Percentiles rank a stretch among this genome's conserved stretches.
These are phyloP conservation scores for Colletotrichum sp. DNA, from an alignment of 2,329 filamentous ascomycete genomes.

Conservation along the genomic window DNA sequence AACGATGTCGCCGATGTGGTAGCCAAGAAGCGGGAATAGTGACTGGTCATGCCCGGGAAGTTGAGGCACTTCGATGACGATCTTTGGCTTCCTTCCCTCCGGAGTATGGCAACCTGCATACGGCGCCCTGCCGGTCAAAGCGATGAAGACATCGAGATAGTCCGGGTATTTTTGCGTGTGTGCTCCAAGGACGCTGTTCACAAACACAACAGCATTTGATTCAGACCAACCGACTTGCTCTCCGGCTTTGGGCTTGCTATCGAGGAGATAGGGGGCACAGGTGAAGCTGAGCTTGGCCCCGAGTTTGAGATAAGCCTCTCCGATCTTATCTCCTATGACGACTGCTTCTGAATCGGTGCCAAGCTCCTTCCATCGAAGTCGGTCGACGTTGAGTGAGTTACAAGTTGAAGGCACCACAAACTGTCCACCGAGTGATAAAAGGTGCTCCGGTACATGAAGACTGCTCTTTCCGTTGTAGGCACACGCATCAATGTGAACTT, in stretches of 20 bases:
- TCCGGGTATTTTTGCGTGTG: constrained; percentile 51
- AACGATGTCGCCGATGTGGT: constrained; percentile 35
- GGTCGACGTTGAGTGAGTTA: constrained; percentile 49
- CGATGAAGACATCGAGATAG: constrained; percentile 47
- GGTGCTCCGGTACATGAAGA: constrained; percentile 38
- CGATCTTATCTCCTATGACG: constrained; percentile 35
- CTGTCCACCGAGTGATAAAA: constrained; percentile 37
- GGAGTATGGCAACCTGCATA: constrained; percentile 46
- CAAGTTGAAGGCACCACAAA: constrained; percentile 43
- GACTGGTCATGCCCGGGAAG: constrained; percentile 40
- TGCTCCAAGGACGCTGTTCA: constrained; percentile 50
- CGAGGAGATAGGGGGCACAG: constrained; percentile 47
- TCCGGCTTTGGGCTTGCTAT: constrained; percentile 29
- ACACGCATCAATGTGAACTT: constrained; percentile 48
- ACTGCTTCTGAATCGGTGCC: constrained; percentile 30
- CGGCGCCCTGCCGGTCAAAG: constrained; percentile 51
- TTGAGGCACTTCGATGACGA: constrained; percentile 38
- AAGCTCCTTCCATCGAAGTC: constrained; percentile 40
- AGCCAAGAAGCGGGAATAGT: constrained; percentile 43
- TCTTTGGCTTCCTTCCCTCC: background rate
- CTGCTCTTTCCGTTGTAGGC: constrained; percentile 45
- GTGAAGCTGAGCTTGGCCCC: constrained; percentile 46
- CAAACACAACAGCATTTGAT: constrained; percentile 50
- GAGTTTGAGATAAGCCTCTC: constrained; percentile 42
- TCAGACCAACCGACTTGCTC: constrained; percentile 49